Evolutionary conservation across 192 early-diverging fungal genomes (phyloP), one percentile per base, ranked within the genome.

Genomic region (Umbelopsis ramanniana): DNA sequence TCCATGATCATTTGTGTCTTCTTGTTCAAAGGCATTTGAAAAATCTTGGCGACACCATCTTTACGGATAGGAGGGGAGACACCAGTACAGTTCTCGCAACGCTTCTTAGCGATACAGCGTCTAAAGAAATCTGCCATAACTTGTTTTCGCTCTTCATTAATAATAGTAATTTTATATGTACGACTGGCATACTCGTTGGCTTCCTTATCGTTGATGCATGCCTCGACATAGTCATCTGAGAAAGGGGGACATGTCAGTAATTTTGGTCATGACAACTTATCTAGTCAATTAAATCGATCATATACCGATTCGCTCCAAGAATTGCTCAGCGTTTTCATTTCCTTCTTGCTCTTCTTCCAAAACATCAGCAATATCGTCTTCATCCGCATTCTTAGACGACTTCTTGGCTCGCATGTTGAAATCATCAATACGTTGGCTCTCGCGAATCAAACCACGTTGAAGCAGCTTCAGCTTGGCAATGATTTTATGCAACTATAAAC

Each of bases 1-100:
- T 85, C 77, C 91, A 94, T 92, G 6, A 47, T 46, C 0, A 75
- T 70, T 72, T 84, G 83, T 69, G 89, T 81, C 77, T 94, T 96
- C 67, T 84, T 83, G 38, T 79, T 72, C 74, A 96, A 80, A 52
- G 87, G 83, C 71, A 89, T 87, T 73, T 93, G 84, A 84, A 97
- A 97, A 24, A 98, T 83, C 81, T 97, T 97, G 68, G 88, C 81
- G 71, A 86, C 82, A 8, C 93, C 94, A 69, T 96, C 96, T 63
- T 87, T 91, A 23, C 94, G 85, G 70, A 95, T 83, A 68, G 90
- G 88, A 68, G 92, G 91, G n/a, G 84, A 70, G 22, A 82, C 77
- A 12, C 76, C 83, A 9, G 76, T 75, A 77, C 93, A 94, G 81
- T 93, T 89, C 47, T 83, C 82, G 72, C 93, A 94, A 37, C 84